Evolutionary conservation across 2,329 filamentous ascomycete genomes (phyloP), one percentile per base, ranked within the genome.

Genomic region (Claviceps paspali): DNA sequence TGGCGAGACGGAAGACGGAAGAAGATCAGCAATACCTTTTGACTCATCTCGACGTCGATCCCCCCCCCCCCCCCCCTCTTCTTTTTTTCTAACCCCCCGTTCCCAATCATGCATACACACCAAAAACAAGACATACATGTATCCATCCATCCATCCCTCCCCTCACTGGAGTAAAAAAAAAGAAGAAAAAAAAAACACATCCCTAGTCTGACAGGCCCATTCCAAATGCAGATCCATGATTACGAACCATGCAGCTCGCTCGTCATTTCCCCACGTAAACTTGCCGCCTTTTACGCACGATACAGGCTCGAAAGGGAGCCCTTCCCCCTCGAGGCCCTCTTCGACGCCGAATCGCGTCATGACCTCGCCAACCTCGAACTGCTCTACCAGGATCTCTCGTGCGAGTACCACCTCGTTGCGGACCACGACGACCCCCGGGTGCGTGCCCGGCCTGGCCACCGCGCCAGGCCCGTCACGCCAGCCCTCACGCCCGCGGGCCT

Each of bases 231-330:
- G 56, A 54, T 56, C 38, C 36, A 47, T 3, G 52, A 56, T 22
- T 57, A 51, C 36, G 46, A 45, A n/a, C 53, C 54, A 4, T 41
- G 38, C 24, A 47, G 51, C 35, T 54, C 52, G 2, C 36, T 88
- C 12, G 81, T 91, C 29, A 67, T 93, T 26, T 73, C 79, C 0
- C 84, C 85, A 0, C 61, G 73, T 5, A 91, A 91, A 59, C 70
- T 94, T 63, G 67, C 73, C 11, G 66, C 68, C 33, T 83, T 87
- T 46, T 92, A 92, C 51, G 64, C 70, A 12, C 70, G 73, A 38
- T 80, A 80, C 40, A 67, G 67, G 35, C 54, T 86, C 2, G 59
- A 71, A 0, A 59, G 67, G 11, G 85, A 92, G 49, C 62, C 67
- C 3, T 79, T 83, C 52, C 76, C 75, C 2, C 85, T 83, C 63